Conservation (phyloP, 1,284 basidiomycete genomes). For the Heterobasidion parviporum region DNA sequence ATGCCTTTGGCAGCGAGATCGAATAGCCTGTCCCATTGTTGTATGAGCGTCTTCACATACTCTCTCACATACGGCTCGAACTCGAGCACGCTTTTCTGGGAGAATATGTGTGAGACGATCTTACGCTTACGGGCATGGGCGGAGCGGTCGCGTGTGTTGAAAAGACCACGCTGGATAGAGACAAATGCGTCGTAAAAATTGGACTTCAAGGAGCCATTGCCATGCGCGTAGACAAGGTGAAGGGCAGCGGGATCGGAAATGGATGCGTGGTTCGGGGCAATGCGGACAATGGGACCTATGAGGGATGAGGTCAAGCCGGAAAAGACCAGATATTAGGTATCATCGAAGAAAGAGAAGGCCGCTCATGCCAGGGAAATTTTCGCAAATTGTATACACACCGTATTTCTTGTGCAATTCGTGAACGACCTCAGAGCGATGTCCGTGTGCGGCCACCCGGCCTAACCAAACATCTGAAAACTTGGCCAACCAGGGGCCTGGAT, state of each 20-base stretch:
- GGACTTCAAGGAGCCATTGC: conserved; percentile 72
- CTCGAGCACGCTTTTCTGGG: conserved; percentile 74
- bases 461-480: conserved; percentile 77
- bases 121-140: conserved; percentile 89
- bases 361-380: too few relatives aligned
- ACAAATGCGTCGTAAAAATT: conserved; percentile 70
- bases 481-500: conserved; percentile 73
- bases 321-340: background rate
- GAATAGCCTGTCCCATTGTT: conserved; percentile 79
- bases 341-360: too few relatives aligned
- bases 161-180: conserved; percentile 66
- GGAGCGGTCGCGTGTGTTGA: conserved; percentile 77
- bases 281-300: conserved; percentile 71
- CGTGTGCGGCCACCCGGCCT: conserved; percentile 52
- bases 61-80: conserved; percentile 71
- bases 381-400: conserved; percentile 35
- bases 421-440: conserved; percentile 71
- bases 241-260: conserved; percentile 76
- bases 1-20: conserved; percentile 44
- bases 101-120: conserved; percentile 83
- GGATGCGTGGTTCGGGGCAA: conserved; percentile 84
- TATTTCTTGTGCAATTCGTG: conserved; percentile 73
- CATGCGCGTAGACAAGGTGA: conserved; percentile 69
- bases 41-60: conserved; percentile 54
- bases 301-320: background rate